Evolutionary conservation across 768 basidiomycete genomes (phyloP), one percentile per base, ranked within the genome.

Genomic region (Dioszegia aurantiaca): DNA sequence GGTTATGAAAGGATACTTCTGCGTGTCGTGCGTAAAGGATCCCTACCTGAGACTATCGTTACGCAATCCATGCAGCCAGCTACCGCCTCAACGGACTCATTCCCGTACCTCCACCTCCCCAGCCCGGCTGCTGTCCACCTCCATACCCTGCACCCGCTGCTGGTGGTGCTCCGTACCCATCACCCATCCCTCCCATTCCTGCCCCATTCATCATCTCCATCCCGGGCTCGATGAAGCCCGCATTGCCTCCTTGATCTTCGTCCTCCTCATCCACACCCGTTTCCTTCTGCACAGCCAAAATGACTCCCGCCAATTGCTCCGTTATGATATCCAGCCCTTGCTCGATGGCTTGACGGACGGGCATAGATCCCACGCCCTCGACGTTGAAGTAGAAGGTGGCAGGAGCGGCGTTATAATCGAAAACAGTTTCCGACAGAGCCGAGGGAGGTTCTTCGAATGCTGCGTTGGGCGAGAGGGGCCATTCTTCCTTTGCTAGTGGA

Each of bases 341-440:
- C 61, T 70, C 71, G 10, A 73, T 61, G 5, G 64, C 61, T 24
- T 65, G 61, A n/a, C 68, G 61, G 39, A 76, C 75, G 9, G 75
- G 71, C 39, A 76, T 73, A 2, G 70, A 66, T 2, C 94, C 94
- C 61, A 92, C 91, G 16, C 90, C 90, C 79, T 99, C 95, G 4
- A 94, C 89, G 61, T 91, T 88, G 65, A 92, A 84, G 77, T 98
- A 99, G 75, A 94, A 99, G 73, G 87, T 87, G 37, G 84, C 83
- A 4, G 95, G 89, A 70, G 89, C 86, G 27, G 90, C 89, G 48
- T 84, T 84, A 77, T 84, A 97, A 73, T 97, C 90, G 70, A 97
- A 98, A 4, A 33, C 33, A 6, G 81, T 81, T 71, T 87, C 85
- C 63, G 89, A 86, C 4, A 70, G 69, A 48, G 90, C 89, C 5